Percentiles rank a stretch among this genome's conserved stretches.
Conservation (phyloP, 805 yeast genomes). For the Tetrapisispora fleetii region DNA sequence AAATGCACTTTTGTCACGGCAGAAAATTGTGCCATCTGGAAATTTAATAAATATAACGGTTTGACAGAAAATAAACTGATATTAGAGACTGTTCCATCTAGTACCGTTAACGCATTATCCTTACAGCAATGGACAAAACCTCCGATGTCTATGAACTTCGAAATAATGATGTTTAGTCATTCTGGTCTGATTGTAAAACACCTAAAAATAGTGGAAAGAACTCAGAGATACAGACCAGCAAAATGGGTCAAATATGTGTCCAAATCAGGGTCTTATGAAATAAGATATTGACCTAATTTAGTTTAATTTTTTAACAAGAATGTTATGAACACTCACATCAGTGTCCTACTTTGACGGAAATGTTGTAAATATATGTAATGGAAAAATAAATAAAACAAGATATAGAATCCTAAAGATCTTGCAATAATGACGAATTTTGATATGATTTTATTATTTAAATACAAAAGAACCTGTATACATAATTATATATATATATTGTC, state of each 20-base stretch:
- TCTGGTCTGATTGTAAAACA: slow-evolving; percentile 69
- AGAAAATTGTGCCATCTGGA: slow-evolving; percentile 60
- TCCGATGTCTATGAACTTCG: slow-evolving; percentile 63
- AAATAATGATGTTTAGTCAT: slow-evolving; percentile 61
- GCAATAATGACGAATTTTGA: no score
- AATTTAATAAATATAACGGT: slow-evolving; percentile 57
- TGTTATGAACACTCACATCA: neutral
- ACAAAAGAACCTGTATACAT: no score
- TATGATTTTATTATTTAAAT: no score
- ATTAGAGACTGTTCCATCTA: slow-evolving; percentile 39
- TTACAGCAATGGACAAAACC: slow-evolving; percentile 53
- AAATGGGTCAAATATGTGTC: slow-evolving; percentile 83
- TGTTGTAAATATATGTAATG: no score
- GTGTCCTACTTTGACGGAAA: neutral
- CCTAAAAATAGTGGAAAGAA: slow-evolving; percentile 51
- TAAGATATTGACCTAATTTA: slow-evolving; percentile 46
- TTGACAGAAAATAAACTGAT: slow-evolving; percentile 51
- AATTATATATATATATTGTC: no score
- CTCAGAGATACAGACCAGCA: slow-evolving; percentile 51
- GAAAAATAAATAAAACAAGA: neutral
- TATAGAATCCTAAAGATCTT: no score
- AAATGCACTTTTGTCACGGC: slow-evolving; percentile 60
- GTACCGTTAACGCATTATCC: slow-evolving; percentile 14
- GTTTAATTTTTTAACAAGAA: neutral
- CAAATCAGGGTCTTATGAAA: slow-evolving; percentile 71